These are phyloP conservation scores for Cryptosporidium ryanae DNA, from an alignment of 169 alveolate species.

Conservation along the genomic window DNA sequence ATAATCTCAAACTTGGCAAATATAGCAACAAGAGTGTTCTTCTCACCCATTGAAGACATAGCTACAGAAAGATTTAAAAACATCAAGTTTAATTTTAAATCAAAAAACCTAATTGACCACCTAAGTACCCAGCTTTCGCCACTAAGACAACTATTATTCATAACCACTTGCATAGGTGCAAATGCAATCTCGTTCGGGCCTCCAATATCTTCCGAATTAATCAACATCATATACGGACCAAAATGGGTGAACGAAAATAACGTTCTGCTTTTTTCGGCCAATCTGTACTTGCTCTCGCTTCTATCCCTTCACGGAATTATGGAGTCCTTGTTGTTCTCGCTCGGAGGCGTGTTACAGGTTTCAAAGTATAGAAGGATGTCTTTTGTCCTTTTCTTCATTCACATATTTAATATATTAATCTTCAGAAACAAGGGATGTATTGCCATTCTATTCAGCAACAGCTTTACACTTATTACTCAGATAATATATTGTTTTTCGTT, in stretches of 20 bases:
- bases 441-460: neutral
- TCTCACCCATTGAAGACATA: constrained; percentile 67
- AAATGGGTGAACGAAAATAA: constrained; percentile 33
- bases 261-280: constrained; percentile 1
- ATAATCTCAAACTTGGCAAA: constrained; percentile 59
- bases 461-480: neutral
- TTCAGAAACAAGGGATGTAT: constrained; percentile 20
- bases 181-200: constrained; percentile 45
- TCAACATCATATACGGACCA: constrained; percentile 18
- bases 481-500: constrained; percentile 11
- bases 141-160: constrained; percentile 44
- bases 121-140: constrained; percentile 11
- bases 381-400: constrained; percentile 9
- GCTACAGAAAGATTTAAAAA: constrained; percentile 26
- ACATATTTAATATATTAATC: neutral
- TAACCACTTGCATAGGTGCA: constrained; percentile 15
- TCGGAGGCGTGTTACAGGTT: neutral
- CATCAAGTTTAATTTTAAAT: neutral
- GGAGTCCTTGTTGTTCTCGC: constrained; percentile 32
- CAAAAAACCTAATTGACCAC: neutral
- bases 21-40: constrained; percentile 35
- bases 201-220: constrained; percentile 16
- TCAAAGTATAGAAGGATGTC: constrained; percentile 24
- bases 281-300: constrained; percentile 13
- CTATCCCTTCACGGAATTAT: constrained; percentile 53